Conservation (phyloP, 2,329 filamentous ascomycete genomes). For the Aspergillus glaucus region DNA sequence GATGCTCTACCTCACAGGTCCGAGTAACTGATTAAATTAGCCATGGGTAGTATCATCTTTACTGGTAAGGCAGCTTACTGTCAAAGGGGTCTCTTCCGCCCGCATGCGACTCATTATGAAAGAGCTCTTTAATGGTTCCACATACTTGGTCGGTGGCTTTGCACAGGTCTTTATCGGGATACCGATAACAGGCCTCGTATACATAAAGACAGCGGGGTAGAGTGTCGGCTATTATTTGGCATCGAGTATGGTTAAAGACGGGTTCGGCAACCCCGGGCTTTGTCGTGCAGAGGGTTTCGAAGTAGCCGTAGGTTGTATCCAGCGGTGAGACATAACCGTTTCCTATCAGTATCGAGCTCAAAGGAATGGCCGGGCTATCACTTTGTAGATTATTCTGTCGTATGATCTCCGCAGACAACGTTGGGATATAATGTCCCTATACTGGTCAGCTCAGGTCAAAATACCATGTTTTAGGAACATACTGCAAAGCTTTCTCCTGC, state of each 20-base stretch:
- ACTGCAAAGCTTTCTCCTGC: conserved; percentile 47
- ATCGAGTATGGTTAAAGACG: conserved; percentile 42
- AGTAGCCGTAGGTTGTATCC: conserved; percentile 39
- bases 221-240: conserved; percentile 41
- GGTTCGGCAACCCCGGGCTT: conserved; percentile 39
- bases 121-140: conserved; percentile 9
- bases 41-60: too few species aligned
- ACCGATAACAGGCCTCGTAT: conserved; percentile 25
- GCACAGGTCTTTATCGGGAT: conserved; percentile 15
- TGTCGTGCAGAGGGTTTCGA: conserved; percentile 43
- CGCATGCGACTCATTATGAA: conserved; percentile 13
- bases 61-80: conserved; percentile 9
- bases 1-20: conserved; percentile 11
- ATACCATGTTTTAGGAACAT: conserved; percentile 5
- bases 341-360: conserved; percentile 42
- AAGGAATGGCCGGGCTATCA: conserved; percentile 35
- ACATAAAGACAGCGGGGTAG: conserved; percentile 43
- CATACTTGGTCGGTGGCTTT: conserved; percentile 11
- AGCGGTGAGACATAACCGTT: conserved; percentile 42
- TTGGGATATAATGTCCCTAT: conserved; percentile 45
- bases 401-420: conserved; percentile 40
- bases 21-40: conserved; percentile 11
- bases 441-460: conserved; percentile 1
- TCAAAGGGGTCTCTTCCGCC: conserved; percentile 20
- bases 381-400: conserved; percentile 39